Conservation (phyloP, 768 basidiomycete species). For the Naganishia antarctica region DNA sequence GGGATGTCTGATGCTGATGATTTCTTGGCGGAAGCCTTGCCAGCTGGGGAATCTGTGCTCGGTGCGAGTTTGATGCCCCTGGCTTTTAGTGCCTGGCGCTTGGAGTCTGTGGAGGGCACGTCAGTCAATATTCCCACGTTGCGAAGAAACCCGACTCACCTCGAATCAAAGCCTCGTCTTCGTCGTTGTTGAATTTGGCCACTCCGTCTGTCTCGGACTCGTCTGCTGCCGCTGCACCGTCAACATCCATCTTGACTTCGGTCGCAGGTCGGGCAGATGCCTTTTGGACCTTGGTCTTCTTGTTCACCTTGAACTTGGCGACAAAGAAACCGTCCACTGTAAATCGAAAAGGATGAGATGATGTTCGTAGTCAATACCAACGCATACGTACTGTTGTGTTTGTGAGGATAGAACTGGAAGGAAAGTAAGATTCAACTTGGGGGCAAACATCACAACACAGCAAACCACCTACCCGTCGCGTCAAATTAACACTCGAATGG, state of each 20-base stretch:
- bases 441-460: not conserved
- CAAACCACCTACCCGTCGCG: constrained; percentile 59
- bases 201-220: constrained; percentile 45
- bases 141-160: constrained; percentile 55
- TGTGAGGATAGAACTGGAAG: constrained; percentile 60
- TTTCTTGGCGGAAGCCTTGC: constrained; percentile 5
- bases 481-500: constrained; percentile 68
- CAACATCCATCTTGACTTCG: constrained; percentile 41
- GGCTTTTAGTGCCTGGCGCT: constrained; percentile 51
- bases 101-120: constrained; percentile 54
- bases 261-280: constrained; percentile 35
- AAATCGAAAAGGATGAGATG: not conserved
- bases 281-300: constrained; percentile 56
- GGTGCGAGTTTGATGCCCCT: constrained; percentile 50
- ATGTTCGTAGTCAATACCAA: not conserved
- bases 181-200: constrained; percentile 63
- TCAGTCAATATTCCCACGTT: constrained; percentile 61
- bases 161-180: constrained; percentile 70
- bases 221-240: constrained; percentile 48
- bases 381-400: constrained; percentile 68
- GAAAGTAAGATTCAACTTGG: not conserved
- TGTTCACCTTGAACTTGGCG: constrained; percentile 94
- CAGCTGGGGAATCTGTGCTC: constrained; percentile 13
- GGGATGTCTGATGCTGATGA: constrained; percentile 1
- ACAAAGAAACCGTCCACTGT: constrained; percentile 94